Evolutionary conservation across 164 flowering plant genomes (phyloP).

Genomic region (Hamamelis virginiana): DNA sequence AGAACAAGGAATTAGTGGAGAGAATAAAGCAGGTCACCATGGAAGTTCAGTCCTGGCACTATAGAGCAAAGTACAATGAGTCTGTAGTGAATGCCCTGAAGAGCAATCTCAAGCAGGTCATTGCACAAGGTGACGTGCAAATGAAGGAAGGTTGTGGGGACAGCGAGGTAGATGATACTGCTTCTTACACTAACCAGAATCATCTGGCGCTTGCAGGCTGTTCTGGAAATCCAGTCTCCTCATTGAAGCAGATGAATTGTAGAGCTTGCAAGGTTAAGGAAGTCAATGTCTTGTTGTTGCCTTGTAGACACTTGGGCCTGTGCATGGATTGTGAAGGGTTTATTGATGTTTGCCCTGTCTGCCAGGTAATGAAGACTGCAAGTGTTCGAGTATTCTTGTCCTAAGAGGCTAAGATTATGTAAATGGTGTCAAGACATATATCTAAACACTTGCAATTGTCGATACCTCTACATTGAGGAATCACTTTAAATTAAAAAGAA

Average conservation of each 20-base stretch:
- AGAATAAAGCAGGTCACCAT: constrained; percentile 55
- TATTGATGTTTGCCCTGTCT: constrained; percentile 62
- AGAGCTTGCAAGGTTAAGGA: constrained; percentile 58
- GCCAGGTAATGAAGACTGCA: constrained; percentile 53
- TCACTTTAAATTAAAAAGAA: not conserved
- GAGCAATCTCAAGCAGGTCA: constrained; percentile 56
- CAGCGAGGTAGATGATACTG: constrained; percentile 66
- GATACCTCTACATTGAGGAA: not conserved
- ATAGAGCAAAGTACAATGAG: constrained; percentile 64
- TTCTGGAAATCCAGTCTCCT: constrained; percentile 15
- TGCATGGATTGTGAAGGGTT: constrained; percentile 67
- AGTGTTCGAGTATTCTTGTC: constrained; percentile 67
- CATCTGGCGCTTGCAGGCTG: constrained; percentile 19
- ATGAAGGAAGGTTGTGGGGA: constrained; percentile 74
- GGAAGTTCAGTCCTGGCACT: constrained; percentile 72
- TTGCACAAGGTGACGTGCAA: constrained; percentile 51
- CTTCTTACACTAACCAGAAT: constrained; percentile 48
- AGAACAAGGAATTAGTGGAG: constrained; percentile 65
- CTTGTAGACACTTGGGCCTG: constrained; percentile 78
- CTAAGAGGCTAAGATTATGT: constrained; percentile 23
- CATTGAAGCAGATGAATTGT: constrained; percentile 42
- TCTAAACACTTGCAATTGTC: constrained; percentile 5
- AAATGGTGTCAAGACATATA: too few species aligned
- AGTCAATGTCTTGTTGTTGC: constrained; percentile 57
- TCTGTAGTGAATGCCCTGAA: constrained; percentile 54